Evolutionary conservation across 2,329 filamentous ascomycete species (phyloP).

Genomic region (Nannizziopsis barbatae): DNA sequence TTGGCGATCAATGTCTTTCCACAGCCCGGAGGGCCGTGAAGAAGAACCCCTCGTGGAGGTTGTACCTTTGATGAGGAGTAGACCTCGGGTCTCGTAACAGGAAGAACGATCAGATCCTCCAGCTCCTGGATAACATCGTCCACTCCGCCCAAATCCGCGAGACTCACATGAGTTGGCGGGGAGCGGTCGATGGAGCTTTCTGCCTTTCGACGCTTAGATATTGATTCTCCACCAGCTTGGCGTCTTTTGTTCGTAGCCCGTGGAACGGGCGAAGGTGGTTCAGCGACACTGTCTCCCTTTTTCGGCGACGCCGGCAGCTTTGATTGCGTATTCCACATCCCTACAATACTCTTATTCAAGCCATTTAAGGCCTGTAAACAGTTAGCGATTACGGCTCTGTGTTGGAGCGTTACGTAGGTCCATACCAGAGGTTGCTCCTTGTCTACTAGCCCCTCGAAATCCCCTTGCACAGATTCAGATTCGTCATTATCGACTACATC

Average conservation of each 20-base stretch:
- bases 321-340: conserved; percentile 42
- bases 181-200: conserved; percentile 48
- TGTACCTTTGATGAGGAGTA: conserved; percentile 57
- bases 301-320: conserved; percentile 20
- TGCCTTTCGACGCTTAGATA: conserved; percentile 53
- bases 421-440: conserved; percentile 23
- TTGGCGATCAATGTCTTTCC: conserved; percentile 78
- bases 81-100: conserved; percentile 55
- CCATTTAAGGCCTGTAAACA: conserved; percentile 43
- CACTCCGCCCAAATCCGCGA: conserved; percentile 66
- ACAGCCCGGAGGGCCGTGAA: conserved; percentile 75
- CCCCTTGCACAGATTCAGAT: conserved; percentile 40
- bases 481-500: conserved; percentile 50
- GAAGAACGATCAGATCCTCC: conserved; percentile 60
- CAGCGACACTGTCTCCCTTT: conserved; percentile 20
- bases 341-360: conserved; percentile 55
- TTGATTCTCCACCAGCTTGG: conserved; percentile 54
- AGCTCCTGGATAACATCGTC: conserved; percentile 59
- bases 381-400: conserved; percentile 13
- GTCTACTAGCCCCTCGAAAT: conserved; percentile 41
- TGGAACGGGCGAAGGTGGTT: conserved; percentile 20
- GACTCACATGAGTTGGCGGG: conserved; percentile 54
- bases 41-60: conserved; percentile 60
- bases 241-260: conserved; percentile 42
- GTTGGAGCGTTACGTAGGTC: neutral